phyloP scores from a whole-genome alignment of 2,329 filamentous ascomycete species.

The Venturia nashicola region DNA sequence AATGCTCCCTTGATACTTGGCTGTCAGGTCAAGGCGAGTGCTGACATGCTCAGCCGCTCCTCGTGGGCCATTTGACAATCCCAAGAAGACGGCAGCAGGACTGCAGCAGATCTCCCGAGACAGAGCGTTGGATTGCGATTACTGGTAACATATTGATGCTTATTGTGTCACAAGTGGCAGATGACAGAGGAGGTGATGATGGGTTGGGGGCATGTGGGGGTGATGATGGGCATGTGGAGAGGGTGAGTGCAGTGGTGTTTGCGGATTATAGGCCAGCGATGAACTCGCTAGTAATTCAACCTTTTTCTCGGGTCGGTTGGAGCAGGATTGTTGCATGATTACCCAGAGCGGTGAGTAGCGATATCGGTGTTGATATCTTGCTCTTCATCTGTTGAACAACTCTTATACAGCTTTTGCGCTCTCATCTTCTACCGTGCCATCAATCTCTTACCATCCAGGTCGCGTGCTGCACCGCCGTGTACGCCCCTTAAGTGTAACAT shows the following conservation, averaged over 20 bases:
- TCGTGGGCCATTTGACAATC: constrained; percentile 7
- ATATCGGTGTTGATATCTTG: neutral
- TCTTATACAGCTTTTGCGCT: no score
- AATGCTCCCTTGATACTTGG: no score
- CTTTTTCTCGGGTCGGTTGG: neutral
- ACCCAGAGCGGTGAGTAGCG: neutral
- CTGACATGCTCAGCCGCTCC: constrained; percentile 3
- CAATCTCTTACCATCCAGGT: neutral
- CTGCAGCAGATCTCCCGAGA: neutral
- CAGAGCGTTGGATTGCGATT: constrained; percentile 3
- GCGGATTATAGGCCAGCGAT: no score
- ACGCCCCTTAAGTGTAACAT: neutral
- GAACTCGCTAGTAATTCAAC: no score
- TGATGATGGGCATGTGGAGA: no score
- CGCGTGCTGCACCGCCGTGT: neutral
- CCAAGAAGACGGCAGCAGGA: neutral
- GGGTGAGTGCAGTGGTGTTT: neutral
- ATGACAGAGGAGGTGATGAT: no score
- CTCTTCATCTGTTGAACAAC: no score
- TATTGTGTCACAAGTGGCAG: neutral
- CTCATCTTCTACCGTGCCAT: no score
- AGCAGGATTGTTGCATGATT: neutral
- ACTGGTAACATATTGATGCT: neutral
- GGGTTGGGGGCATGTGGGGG: no score
- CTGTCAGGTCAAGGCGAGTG: neutral